A percentile compares a stretch with the other conserved stretches of the same genome.
phyloP scores from a whole-genome alignment of 306 rosid species.

The Citrullus amarus region DNA sequence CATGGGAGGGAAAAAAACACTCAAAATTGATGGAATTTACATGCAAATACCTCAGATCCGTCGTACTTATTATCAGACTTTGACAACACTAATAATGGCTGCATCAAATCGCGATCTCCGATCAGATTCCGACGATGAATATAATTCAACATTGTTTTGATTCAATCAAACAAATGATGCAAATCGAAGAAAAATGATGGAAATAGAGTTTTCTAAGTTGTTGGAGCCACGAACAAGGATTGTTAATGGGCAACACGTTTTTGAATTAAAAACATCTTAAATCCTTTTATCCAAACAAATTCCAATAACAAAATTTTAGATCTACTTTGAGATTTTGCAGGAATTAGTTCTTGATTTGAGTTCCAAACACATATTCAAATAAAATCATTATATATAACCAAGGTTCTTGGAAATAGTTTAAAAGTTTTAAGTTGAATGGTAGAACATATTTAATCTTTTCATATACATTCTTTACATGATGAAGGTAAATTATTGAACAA shows the following conservation, averaged over 20 bases:
- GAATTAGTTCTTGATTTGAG: neutral
- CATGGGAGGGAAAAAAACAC: neutral
- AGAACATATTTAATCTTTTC: neutral
- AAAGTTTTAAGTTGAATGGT: neutral
- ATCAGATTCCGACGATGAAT: neutral
- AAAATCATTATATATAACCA: too few relatives aligned
- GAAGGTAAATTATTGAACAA: neutral
- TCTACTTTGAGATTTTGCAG: too few relatives aligned
- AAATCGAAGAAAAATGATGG: neutral
- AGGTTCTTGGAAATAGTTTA: neutral
- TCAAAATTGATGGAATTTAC: neutral
- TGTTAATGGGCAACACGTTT: neutral
- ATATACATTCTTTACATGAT: neutral
- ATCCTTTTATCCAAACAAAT: neutral
- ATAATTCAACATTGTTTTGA: neutral
- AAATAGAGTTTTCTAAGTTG: neutral
- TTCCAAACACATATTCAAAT: neutral
- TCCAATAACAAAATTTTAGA: too few relatives aligned
- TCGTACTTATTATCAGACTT: neutral
- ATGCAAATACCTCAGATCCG: neutral
- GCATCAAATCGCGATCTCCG: neutral
- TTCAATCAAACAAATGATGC: neutral
- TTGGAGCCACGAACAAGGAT: constrained; percentile 3
- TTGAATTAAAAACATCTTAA: neutral
- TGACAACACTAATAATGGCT: neutral